Evolutionary conservation across 768 basidiomycete species (phyloP), one percentile per base, ranked within the genome.

Genomic region (Tylopilus rubrobrunneus): DNA sequence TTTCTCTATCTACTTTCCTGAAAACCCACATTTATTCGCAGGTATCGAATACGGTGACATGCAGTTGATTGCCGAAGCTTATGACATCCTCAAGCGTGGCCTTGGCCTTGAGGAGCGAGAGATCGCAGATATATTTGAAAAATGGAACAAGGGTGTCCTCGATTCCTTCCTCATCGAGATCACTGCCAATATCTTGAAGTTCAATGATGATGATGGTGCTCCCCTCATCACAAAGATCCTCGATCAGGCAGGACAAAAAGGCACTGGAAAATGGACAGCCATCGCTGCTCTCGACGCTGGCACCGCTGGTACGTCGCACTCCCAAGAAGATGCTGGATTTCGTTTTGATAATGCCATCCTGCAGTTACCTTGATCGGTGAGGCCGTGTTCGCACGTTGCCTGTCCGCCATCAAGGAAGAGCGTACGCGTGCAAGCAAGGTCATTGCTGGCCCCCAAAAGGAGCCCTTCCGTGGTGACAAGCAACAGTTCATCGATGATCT

Each of bases 11-110:
- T 52, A 8, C 39, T 40, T 42, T 53, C 21, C 29, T 51, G 45
- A 45, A n/a, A 54, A 31, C 31, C 29, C 52, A 55, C 46, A 57
- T 29, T 11, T 23, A 10, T 53, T 48, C 40, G 33, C 60, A 95
- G 96, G 96, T 78, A 99, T 99, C 73, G 97, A 99, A 74, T 98
- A 98, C 69, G 95, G 92, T 65, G 97, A 99, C 76, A 99, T 99
- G 97, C 96, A 98, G 73, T 79, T 98, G 69, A 98, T 99, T 62
- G 92, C 93, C 56, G 97, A 99, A 75, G 94, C 92, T 6, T 99
- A 99, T 72, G 96, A 98, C 71, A 97, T 99, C 74, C 86, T 99
- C 70, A 93, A 92, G 80, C 90, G 93, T 62, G 96, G 96, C 57
- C 87, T 98, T 64, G 92, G 87, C 59, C 79, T 96, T 53, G 44